Evolutionary conservation across 192 early-diverging fungal species (phyloP), one percentile per base, ranked within the genome.

Genomic region (Chytriomyces hyalinus): DNA sequence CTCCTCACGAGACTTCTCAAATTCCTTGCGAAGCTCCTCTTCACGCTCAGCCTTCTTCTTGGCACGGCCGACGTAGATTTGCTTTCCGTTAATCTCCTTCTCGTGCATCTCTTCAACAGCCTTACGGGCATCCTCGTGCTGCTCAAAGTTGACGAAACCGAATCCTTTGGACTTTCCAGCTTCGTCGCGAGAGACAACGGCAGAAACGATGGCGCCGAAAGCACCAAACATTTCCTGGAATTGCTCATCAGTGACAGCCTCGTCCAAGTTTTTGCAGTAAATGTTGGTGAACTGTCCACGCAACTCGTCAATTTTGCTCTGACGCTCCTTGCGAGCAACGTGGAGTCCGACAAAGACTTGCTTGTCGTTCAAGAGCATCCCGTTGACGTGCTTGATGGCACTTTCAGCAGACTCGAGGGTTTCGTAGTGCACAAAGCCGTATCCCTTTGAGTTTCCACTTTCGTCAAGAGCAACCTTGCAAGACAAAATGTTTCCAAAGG

Each of bases 341-440:
- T 99, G 96, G 82, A 89, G 91, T 46, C 97, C 97, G 70, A 98
- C 98, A 72, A 87, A 95, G 81, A 99, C 98, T 89, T 96, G 95
- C 83, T 92, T 94, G 88, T 99, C 97, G 87, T 98, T 98, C 86
- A 99, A 89, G 65, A 99, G 87, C 98, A 99, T 99, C 43, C 98
- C 98, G 82, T 99, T 96, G 83, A 99, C 98, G 83, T 93, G 91
- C 85, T 95, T 92, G 86, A 99, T 99, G 65, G 98, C 98, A 75
- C 85, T 87, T 70, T 97, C 92, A 66, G 98, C 98, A 64, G 94
- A 89, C 80, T 97, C 96, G 65, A 87, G 84, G 45, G 92, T 95
- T 86, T 99, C 97, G 86, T 97, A 99, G 89, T 99, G 97, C 72
- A 99, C 98, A 77, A 95, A 99, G 61, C 98, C 98, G 86, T 95